Evolutionary conservation across 2,329 filamentous ascomycete genomes (phyloP).

Genomic region (Trichoderma endophyticum): DNA sequence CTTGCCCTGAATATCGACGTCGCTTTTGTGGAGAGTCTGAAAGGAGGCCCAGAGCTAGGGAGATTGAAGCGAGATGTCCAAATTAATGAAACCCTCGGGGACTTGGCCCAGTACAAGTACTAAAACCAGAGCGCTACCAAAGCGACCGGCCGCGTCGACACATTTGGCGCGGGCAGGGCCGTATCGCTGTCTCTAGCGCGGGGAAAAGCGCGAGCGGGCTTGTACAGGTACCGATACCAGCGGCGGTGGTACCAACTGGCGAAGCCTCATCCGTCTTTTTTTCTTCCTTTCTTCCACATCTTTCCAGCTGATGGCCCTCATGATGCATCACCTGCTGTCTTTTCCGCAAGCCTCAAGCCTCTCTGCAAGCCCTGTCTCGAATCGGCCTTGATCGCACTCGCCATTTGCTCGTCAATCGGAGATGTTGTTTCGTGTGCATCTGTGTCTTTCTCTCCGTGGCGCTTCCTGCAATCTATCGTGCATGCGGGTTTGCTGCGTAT

Average conservation of each 20-base stretch:
- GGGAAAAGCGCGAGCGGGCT: not conserved
- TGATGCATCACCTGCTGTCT: not conserved
- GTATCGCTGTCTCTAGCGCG: not conserved
- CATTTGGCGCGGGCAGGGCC: not conserved
- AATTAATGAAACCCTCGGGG: conserved; percentile 7
- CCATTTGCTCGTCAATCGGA: not conserved
- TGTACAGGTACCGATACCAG: not conserved
- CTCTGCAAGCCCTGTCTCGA: not conserved
- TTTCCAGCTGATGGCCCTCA: not conserved
- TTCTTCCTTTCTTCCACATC: not conserved
- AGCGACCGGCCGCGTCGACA: not conserved
- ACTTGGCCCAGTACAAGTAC: conserved; percentile 8
- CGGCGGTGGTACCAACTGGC: not conserved
- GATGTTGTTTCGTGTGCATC: not conserved
- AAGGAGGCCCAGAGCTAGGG: not conserved
- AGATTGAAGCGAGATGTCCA: conserved; percentile 10
- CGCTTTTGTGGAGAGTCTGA: not conserved
- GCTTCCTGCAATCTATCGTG: not conserved
- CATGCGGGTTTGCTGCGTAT: not conserved
- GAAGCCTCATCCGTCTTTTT: not conserved
- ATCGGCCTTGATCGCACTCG: not conserved
- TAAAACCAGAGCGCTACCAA: not conserved
- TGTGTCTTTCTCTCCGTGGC: not conserved
- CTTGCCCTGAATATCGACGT: not conserved
- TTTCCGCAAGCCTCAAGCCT: not conserved